Conservation (phyloP, 176 grass and related monocot genomes). For the Typha latifolia region DNA sequence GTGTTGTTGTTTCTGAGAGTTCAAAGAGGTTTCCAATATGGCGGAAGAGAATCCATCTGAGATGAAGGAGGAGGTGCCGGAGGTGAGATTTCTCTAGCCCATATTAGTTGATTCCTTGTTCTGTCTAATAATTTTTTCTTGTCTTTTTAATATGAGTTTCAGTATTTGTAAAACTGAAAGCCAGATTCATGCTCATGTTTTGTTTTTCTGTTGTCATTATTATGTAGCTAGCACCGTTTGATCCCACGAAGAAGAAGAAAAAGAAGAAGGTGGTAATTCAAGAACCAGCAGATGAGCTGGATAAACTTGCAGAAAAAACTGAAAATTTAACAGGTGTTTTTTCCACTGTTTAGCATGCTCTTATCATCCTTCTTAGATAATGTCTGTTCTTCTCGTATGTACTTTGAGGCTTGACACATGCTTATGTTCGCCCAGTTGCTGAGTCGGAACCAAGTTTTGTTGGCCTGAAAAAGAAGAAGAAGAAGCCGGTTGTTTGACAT, state of each 20-base stretch:
- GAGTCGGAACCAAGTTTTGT: conserved; percentile 57
- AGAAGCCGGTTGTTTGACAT: conserved; percentile 34
- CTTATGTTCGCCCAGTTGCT: conserved; percentile 23
- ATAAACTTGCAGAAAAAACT: conserved; percentile 62
- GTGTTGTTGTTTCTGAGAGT: neutral
- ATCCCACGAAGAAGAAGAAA: conserved; percentile 97
- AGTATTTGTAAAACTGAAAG: neutral
- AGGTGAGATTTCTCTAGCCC: conserved; percentile 11
- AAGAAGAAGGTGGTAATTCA: conserved; percentile 94
- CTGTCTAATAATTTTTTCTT: neutral
- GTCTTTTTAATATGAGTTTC: neutral
- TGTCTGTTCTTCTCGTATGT: neutral
- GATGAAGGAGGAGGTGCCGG: conserved; percentile 35
- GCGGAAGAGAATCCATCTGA: conserved; percentile 34
- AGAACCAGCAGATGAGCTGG: conserved; percentile 66
- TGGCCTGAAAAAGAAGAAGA: conserved; percentile 90
- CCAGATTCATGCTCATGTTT: neutral
- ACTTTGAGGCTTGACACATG: conserved; percentile 3
- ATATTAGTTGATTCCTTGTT: neutral
- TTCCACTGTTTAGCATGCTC: neutral
- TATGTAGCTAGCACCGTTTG: conserved; percentile 73
- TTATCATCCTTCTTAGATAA: no score
- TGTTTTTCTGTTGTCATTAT: neutral
- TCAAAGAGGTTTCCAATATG: conserved; percentile 15
- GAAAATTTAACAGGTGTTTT: conserved; percentile 36